Evolutionary conservation across 345 rosid genomes (phyloP), one percentile per base, ranked within the genome.

Genomic region (Garcia nutans): DNA sequence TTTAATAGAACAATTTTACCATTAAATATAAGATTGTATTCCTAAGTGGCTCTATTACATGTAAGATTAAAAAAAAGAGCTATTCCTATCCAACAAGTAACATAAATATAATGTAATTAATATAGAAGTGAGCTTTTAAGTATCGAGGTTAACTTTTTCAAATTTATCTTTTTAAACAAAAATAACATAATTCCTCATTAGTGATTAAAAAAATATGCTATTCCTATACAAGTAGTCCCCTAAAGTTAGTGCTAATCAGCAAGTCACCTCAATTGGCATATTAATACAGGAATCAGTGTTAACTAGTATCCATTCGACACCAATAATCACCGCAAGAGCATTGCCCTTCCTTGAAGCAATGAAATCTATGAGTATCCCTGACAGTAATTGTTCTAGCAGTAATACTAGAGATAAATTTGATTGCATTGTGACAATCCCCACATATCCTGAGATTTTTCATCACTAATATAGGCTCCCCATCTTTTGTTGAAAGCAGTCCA

Each of bases 351-450:
- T 83, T 83, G 79, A 94, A 94, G 76, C 90, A 85, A 71, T 94
- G 98, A 74, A 92, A 91, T 79, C 98, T 82, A 67, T 80, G 83
- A 22, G 90, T 77, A 81, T 92, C 98, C 66, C 97, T 88, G 17
- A 91, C 82, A 24, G 84, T 90, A 73, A 94, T 94, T 85, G 83
- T 88, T 77, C 98, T 88, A 67, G 83, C 81, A 37, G 88, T 6
- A 74, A 92, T 80, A 0, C 54, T 64, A 45, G 98, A 94, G 52
- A 94, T 88, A 45, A 85, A 83, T 78, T 94, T 92, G 80, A 94
- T 86, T 28, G 92, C 98, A 81, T 89, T 85, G 42, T 94, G 97
- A 76, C 97, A 94, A 77, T 94, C 97, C 42, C 97, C 98, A 64
- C 98, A 92, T 65, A 92, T 94, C 68, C 98, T 85, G 55, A 92